Evolutionary conservation across 345 rosid genomes (phyloP).

Genomic region (Aurinia saxatilis): DNA sequence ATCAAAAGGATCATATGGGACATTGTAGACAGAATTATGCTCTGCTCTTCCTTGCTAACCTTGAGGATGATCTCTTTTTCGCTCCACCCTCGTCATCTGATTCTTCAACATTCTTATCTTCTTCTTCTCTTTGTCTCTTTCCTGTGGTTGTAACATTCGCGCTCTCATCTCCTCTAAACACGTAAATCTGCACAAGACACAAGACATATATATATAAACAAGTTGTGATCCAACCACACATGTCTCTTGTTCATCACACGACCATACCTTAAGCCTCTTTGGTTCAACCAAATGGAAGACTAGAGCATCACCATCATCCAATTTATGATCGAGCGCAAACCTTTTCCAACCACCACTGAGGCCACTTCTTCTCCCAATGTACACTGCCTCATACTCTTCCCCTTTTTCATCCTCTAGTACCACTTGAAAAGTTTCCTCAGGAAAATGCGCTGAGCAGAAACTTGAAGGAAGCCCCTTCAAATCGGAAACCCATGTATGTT

Average conservation of each 20-base stretch:
- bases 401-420: conserved; percentile 45
- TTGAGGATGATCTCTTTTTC: conserved; percentile 3
- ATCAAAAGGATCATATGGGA: not conserved
- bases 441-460: conserved; percentile 44
- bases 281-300: conserved; percentile 45
- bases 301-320: conserved; percentile 65
- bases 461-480: conserved; percentile 45
- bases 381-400: conserved; percentile 37
- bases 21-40: not conserved
- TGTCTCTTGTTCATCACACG: not conserved
- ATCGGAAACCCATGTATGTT: not conserved
- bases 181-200: conserved; percentile 6
- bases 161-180: conserved; percentile 9
- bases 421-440: conserved; percentile 35
- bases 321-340: conserved; percentile 54
- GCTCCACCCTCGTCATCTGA: not conserved
- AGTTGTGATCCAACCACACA: not conserved
- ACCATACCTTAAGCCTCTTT: conserved; percentile 45
- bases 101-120: conserved; percentile 1
- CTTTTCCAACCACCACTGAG: conserved; percentile 78
- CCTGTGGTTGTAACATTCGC: not conserved
- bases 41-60: not conserved
- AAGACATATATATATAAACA: not conserved
- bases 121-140: not conserved
- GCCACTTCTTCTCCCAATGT: conserved; percentile 43